phyloP scores from a whole-genome alignment of 805 yeast species.

The Lachancea kluyveri region DNA sequence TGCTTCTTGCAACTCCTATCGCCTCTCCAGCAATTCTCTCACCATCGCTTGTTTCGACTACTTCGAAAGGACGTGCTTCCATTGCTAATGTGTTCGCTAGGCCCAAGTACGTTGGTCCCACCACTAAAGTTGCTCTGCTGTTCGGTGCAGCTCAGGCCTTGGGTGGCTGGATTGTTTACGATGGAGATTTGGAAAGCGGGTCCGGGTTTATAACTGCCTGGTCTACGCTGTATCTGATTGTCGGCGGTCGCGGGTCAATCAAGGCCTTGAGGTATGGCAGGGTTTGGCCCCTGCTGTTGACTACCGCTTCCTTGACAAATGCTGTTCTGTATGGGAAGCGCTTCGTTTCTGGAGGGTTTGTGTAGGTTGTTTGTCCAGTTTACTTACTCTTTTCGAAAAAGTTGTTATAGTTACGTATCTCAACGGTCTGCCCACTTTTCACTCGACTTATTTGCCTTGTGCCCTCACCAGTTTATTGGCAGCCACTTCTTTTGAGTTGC shows the following conservation, averaged over 20 bases:
- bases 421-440: not conserved
- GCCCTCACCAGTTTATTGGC: conserved; percentile 57
- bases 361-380: not conserved
- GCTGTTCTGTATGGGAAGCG: conserved; percentile 63
- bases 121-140: conserved; percentile 36
- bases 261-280: conserved; percentile 46
- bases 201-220: conserved; percentile 79
- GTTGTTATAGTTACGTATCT: too few species aligned
- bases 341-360: conserved; percentile 44
- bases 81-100: conserved; percentile 14
- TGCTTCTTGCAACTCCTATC: conserved; percentile 35
- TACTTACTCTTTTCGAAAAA: too few species aligned
- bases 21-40: conserved; percentile 27
- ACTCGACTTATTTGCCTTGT: not conserved
- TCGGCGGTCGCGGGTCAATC: conserved; percentile 58
- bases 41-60: too few species aligned
- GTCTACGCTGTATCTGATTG: conserved; percentile 67
- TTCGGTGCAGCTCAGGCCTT: conserved; percentile 59
- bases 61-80: conserved; percentile 8
- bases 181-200: conserved; percentile 72
- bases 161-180: conserved; percentile 70
- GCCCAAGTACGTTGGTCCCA: conserved; percentile 30
- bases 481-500: conserved; percentile 52
- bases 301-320: conserved; percentile 54
- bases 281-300: conserved; percentile 54